These are phyloP conservation scores for Fusarium udum DNA, from an alignment of 2,329 filamentous ascomycete genomes.

Conservation along the genomic window DNA sequence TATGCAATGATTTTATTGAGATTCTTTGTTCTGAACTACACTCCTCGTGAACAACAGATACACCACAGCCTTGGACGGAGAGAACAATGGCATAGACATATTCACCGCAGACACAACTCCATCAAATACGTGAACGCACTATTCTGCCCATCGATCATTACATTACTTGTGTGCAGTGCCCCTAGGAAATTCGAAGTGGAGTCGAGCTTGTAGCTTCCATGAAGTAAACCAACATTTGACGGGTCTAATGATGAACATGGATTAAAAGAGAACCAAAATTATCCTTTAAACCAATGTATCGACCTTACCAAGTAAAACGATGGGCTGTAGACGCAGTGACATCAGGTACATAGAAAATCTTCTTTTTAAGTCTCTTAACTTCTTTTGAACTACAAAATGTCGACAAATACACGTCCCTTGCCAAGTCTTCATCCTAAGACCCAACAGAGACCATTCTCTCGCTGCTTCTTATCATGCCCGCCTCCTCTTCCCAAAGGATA, in stretches of 20 bases:
- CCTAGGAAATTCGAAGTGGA: not conserved
- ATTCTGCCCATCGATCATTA: not conserved
- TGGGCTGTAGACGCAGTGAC: no score
- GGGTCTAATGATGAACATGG: not conserved
- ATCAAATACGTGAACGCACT: not conserved
- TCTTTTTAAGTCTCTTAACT: constrained; percentile 33
- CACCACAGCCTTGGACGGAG: not conserved
- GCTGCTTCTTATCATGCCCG: constrained; percentile 10
- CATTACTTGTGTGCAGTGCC: not conserved
- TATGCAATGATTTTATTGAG: not conserved
- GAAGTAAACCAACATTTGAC: not conserved
- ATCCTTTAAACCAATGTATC: not conserved
- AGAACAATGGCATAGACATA: not conserved
- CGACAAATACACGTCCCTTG: constrained; percentile 37
- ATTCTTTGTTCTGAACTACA: not conserved
- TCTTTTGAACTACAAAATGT: constrained; percentile 36
- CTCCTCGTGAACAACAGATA: not conserved
- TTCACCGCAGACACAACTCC: not conserved
- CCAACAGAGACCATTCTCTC: constrained; percentile 27
- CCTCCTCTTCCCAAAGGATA: constrained; percentile 36
- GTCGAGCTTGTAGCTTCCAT: not conserved
- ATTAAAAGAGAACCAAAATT: not conserved
- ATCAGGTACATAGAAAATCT: not conserved
- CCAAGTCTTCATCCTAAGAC: constrained; percentile 12
- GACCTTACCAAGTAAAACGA: not conserved